phyloP scores from a whole-genome alignment of 192 early-diverging fungal genomes.

The Linnemannia zychae region DNA sequence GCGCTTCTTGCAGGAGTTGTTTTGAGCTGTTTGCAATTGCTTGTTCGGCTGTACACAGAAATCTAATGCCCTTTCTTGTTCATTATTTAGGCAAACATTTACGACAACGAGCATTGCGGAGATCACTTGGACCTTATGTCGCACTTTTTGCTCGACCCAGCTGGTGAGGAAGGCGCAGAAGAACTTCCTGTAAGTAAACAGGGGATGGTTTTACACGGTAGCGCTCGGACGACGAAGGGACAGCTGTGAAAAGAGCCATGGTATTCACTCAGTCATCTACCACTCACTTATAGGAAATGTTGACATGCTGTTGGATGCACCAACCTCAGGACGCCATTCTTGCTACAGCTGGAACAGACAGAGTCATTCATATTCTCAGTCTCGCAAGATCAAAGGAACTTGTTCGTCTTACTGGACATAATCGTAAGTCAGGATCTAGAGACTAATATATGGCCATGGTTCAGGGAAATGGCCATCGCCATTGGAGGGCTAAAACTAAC shows the following conservation, averaged over 20 bases:
- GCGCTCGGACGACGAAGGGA: no score
- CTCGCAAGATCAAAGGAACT: conserved; percentile 80
- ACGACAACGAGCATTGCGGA: conserved; percentile 94
- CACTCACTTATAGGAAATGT: conserved; percentile 53
- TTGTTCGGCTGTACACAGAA: not conserved
- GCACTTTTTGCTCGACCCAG: conserved; percentile 76
- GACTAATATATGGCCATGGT: no score
- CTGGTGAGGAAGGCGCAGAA: conserved; percentile 45
- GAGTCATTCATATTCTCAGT: conserved; percentile 78
- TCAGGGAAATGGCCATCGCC: not conserved
- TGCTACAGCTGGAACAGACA: conserved; percentile 76
- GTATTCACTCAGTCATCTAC: no score
- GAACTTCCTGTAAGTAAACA: conserved; percentile 43
- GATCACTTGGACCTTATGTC: conserved; percentile 96
- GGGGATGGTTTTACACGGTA: not conserved
- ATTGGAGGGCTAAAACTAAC: not conserved
- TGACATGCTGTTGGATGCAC: conserved; percentile 82
- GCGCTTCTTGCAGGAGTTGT: not conserved
- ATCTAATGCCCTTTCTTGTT: not conserved
- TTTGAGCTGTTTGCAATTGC: not conserved
- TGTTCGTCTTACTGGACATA: conserved; percentile 69
- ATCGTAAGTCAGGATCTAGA: conserved; percentile 53
- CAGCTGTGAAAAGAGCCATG: no score
- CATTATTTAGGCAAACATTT: conserved; percentile 78
- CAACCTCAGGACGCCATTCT: conserved; percentile 76